Conservation (phyloP, 139 green algal species). For the Closterium sp. region DNA sequence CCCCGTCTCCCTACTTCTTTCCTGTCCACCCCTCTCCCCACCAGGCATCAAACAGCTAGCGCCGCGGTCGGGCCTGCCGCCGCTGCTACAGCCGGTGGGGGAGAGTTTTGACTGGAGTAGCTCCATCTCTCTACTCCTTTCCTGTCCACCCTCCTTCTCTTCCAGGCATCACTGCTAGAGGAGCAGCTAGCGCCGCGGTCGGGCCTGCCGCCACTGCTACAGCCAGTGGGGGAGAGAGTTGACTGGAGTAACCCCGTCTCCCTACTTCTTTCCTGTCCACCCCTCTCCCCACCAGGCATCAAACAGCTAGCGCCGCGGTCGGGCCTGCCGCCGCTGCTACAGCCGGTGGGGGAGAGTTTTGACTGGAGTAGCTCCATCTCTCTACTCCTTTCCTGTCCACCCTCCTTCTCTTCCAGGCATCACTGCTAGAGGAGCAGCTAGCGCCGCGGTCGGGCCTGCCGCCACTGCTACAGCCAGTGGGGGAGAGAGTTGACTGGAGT, state of each 20-base stretch:
- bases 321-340: conserved; percentile 85
- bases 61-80: conserved; percentile 76
- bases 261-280: neutral
- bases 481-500: no score
- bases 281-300: no score
- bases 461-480: conserved; percentile 66
- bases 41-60: conserved; percentile 65
- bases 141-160: no score
- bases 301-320: conserved; percentile 73
- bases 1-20: no score
- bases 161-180: conserved; percentile 33
- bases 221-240: conserved; percentile 74
- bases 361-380: conserved; percentile 83
- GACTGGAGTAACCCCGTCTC: no score
- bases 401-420: no score
- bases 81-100: conserved; percentile 77
- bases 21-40: no score
- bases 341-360: conserved; percentile 72
- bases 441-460: no score
- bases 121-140: no score
- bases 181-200: conserved; percentile 78
- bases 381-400: no score
- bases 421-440: conserved; percentile 76
- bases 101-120: conserved; percentile 76
- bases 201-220: no score